Conservation (phyloP, 225 moss, liverwort and hornwort genomes). For the Marchantia paleacea region DNA sequence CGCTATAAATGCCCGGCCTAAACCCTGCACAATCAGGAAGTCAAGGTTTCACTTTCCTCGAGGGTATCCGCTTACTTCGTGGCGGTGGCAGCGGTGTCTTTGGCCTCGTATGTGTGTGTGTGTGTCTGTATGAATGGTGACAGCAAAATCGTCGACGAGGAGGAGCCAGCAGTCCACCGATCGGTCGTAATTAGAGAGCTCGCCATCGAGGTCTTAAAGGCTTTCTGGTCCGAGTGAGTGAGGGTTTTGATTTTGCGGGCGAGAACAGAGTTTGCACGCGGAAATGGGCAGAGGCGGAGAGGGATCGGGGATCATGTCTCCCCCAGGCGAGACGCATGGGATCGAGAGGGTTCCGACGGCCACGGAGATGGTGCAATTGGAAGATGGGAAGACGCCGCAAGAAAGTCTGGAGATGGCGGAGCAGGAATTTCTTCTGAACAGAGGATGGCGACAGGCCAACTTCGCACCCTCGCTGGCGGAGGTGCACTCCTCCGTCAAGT, state of each 20-base stretch:
- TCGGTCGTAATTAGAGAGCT: background rate
- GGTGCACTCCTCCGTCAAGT: constrained; percentile 55
- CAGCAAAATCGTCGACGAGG: constrained; percentile 4
- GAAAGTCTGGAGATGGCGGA: background rate
- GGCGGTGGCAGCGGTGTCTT: background rate
- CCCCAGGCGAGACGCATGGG: background rate
- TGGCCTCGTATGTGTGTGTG: background rate
- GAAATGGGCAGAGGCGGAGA: constrained; percentile 16
- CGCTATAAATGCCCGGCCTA: background rate
- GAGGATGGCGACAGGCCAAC: constrained; percentile 39
- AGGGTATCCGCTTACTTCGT: background rate
- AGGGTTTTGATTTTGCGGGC: too few relatives aligned
- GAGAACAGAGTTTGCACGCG: background rate
- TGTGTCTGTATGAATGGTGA: background rate
- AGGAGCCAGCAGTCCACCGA: background rate
- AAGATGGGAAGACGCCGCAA: background rate
- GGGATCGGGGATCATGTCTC: background rate
- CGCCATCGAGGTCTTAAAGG: background rate
- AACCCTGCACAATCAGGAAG: background rate
- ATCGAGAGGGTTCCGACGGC: background rate
- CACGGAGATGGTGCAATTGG: background rate
- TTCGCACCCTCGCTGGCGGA: constrained; percentile 61
- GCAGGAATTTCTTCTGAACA: constrained; percentile 28
- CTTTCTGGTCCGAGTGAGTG: background rate
- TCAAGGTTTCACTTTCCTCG: constrained; percentile 6